A percentile compares a stretch with the other conserved stretches of the same genome.
Evolutionary conservation across 495 filamentous ascomycete species (phyloP).

Genomic region (Jackrogersella multiformis): DNA sequence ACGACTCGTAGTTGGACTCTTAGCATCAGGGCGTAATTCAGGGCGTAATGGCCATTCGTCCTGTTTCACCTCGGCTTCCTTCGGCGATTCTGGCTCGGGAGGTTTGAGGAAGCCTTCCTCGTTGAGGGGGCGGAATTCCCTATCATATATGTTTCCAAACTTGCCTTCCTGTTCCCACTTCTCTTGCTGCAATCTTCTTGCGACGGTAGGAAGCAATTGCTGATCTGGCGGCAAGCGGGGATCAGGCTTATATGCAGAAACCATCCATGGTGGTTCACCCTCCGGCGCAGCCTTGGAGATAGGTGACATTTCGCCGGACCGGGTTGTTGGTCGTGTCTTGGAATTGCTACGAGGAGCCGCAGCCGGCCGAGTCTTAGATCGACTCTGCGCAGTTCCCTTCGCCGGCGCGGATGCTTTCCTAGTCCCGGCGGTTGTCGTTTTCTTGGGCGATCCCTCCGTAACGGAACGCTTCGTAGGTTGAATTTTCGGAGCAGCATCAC

Average conservation of each 20-base stretch:
- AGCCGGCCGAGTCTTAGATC: constrained; percentile 70
- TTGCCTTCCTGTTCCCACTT: constrained; percentile 93
- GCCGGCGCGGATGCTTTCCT: constrained; percentile 55
- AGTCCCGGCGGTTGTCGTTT: constrained; percentile 42
- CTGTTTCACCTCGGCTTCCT: constrained; percentile 48
- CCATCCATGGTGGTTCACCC: constrained; percentile 95
- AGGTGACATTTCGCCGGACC: constrained; percentile 60
- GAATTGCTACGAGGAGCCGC: constrained; percentile 61
- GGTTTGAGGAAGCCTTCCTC: constrained; percentile 60
- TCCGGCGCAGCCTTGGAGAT: constrained; percentile 67
- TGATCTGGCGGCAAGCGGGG: constrained; percentile 93
- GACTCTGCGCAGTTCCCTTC: constrained; percentile 58
- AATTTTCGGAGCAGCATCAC: constrained; percentile 56
- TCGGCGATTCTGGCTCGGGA: constrained; percentile 53
- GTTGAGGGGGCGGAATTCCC: constrained; percentile 80
- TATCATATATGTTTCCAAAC: constrained; percentile 81
- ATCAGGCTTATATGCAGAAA: constrained; percentile 94
- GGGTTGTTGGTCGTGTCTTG: constrained; percentile 64
- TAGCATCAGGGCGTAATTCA: constrained; percentile 47
- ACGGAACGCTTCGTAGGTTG: constrained; percentile 55
- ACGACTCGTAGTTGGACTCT: constrained; percentile 53
- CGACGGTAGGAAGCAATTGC: constrained; percentile 93
- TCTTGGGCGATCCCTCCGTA: constrained; percentile 60
- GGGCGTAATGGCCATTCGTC: constrained; percentile 58
- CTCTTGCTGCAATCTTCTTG: constrained; percentile 89